phyloP scores from a whole-genome alignment of 805 yeast genomes.

The Blastobotrys parvus region DNA sequence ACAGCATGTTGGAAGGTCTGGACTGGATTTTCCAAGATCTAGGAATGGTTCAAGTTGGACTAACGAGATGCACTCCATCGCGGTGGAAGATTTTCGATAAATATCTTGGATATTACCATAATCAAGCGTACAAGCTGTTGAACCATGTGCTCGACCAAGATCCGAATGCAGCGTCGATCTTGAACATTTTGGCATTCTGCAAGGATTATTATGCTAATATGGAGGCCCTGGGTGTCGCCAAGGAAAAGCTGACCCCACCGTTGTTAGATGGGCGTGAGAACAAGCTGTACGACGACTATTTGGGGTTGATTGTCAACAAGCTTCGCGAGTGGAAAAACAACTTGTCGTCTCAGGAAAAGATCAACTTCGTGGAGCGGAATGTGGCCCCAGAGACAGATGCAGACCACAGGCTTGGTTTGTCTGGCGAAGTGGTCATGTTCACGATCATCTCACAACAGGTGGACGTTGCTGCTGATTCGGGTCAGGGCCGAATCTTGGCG shows the following conservation, averaged over 20 bases:
- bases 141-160: conserved; percentile 53
- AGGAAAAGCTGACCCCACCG: conserved; percentile 40
- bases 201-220: conserved; percentile 52
- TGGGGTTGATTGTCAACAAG: conserved; percentile 59
- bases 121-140: conserved; percentile 55
- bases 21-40: conserved; percentile 83
- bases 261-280: conserved; percentile 68
- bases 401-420: conserved; percentile 56
- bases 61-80: conserved; percentile 54
- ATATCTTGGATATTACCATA: conserved; percentile 59
- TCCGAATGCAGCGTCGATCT: conserved; percentile 70
- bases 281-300: conserved; percentile 66
- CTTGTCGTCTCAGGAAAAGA: conserved; percentile 56
- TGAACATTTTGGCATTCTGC: conserved; percentile 71
- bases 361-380: conserved; percentile 53
- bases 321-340: conserved; percentile 80
- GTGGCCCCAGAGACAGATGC: conserved; percentile 68
- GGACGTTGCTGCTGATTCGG: conserved; percentile 78
- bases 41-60: conserved; percentile 50
- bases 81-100: conserved; percentile 65
- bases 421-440: conserved; percentile 71
- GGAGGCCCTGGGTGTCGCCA: conserved; percentile 41
- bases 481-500: conserved; percentile 67
- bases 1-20: conserved; percentile 58
- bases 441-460: conserved; percentile 84